Percentiles rank a stretch among this genome's conserved stretches.
phyloP scores from a whole-genome alignment of 1,284 basidiomycete species.

The Sphaerobolus stellatus region DNA sequence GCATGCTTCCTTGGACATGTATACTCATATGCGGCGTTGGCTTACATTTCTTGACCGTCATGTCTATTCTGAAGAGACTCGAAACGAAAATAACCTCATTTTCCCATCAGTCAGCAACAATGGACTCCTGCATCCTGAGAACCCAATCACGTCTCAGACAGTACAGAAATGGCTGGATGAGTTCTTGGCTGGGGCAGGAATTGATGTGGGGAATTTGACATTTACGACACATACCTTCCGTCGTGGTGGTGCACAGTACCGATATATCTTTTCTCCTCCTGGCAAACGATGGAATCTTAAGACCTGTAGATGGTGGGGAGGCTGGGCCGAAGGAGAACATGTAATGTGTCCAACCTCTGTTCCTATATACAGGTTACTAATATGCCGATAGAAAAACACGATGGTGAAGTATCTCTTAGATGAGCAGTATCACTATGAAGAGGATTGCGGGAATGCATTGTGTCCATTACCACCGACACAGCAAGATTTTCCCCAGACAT shows the following conservation, averaged over 20 bases:
- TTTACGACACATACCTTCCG: conserved; percentile 37
- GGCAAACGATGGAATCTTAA: conserved; percentile 33
- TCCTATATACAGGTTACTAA: not conserved
- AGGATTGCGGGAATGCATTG: not conserved
- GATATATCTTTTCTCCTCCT: conserved; percentile 36
- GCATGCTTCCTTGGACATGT: conserved; percentile 24
- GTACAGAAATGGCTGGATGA: conserved; percentile 27
- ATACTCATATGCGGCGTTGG: conserved; percentile 28
- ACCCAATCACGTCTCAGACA: conserved; percentile 25
- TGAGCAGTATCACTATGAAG: not conserved
- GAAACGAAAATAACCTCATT: conserved; percentile 30
- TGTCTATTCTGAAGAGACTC: conserved; percentile 13
- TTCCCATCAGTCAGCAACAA: conserved; percentile 34
- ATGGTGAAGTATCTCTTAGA: not conserved
- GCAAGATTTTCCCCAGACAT: too few species aligned
- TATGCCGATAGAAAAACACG: not conserved
- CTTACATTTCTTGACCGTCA: conserved; percentile 21
- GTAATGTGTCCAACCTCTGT: not conserved
- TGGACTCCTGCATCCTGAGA: conserved; percentile 23
- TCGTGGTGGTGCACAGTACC: conserved; percentile 37
- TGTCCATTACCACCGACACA: not conserved
- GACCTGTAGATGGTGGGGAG: conserved; percentile 36
- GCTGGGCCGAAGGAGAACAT: conserved; percentile 13
- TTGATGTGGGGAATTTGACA: conserved; percentile 13
- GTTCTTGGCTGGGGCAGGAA: conserved; percentile 21